A percentile compares a stretch with the other conserved stretches of the same genome.
Evolutionary conservation across 768 basidiomycete species (phyloP).

Genomic region (Chalciporus chontae): DNA sequence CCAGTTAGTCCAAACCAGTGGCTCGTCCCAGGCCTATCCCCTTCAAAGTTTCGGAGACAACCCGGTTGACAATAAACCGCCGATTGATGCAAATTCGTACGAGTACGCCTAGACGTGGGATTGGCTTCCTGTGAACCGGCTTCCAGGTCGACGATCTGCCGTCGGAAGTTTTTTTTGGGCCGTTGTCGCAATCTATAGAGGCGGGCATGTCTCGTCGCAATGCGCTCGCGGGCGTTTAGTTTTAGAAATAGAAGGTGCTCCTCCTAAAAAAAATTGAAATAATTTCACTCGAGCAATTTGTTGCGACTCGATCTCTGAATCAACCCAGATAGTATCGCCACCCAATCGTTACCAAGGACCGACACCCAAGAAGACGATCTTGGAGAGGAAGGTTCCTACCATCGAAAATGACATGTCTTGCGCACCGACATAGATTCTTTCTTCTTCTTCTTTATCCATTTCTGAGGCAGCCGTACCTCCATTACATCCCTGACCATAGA

Average conservation of each 20-base stretch:
- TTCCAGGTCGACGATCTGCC: no score
- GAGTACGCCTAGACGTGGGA: not conserved
- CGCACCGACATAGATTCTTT: not conserved
- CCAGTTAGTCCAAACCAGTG: not conserved
- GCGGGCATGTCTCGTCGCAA: no score
- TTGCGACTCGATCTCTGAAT: no score
- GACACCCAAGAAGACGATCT: not conserved
- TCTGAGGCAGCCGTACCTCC: no score
- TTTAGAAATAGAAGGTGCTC: no score
- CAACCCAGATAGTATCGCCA: not conserved
- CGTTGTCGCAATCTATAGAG: no score
- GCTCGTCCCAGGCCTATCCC: not conserved
- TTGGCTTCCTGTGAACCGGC: not conserved
- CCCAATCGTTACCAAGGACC: not conserved
- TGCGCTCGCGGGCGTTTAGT: no score
- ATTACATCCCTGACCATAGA: no score
- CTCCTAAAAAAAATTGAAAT: no score
- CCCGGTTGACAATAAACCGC: not conserved
- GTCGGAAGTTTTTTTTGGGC: no score
- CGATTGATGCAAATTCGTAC: not conserved
- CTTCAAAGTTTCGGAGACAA: not conserved
- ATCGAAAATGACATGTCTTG: not conserved
- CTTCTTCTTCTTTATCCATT: no score
- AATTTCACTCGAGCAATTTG: no score
- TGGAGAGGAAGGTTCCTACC: not conserved